Evolutionary conservation across 306 rosid species (phyloP).

Genomic region (Coriaria nepalensis): DNA sequence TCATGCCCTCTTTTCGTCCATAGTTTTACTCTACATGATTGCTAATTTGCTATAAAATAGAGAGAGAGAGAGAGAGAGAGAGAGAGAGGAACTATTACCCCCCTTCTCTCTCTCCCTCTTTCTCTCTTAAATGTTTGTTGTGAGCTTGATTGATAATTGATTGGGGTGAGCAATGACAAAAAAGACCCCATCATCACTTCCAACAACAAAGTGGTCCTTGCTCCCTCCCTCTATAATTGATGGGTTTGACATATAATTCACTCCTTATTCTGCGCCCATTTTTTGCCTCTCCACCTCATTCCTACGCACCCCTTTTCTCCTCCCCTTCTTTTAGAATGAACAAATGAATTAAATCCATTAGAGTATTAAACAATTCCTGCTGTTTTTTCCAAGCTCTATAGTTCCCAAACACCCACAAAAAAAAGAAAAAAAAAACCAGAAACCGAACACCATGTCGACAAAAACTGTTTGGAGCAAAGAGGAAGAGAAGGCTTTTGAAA

Average conservation of each 20-base stretch:
- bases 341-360: slow-evolving; percentile 11
- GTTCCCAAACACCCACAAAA: slow-evolving; percentile 7
- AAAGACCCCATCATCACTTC: slow-evolving; percentile 48
- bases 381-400: slow-evolving; percentile 23
- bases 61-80: neutral
- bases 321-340: neutral
- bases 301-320: slow-evolving; percentile 45
- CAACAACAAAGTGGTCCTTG: slow-evolving; percentile 78
- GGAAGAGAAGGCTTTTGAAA: slow-evolving; percentile 87
- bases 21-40: neutral
- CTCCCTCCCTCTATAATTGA: slow-evolving; percentile 16
- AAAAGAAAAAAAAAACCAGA: slow-evolving; percentile 8
- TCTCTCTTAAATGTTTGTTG: too few species aligned
- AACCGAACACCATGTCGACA: slow-evolving; percentile 50
- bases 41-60: too few species aligned
- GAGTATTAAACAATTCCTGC: slow-evolving; percentile 11
- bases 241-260: slow-evolving; percentile 53
- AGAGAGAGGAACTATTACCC: too few species aligned
- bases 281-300: slow-evolving; percentile 26
- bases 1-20: too few species aligned
- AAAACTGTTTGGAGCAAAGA: slow-evolving; percentile 61
- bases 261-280: slow-evolving; percentile 44
- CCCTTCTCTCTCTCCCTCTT: too few species aligned
- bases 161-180: slow-evolving; percentile 28
- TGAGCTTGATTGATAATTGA: too few species aligned